These are phyloP conservation scores for Pelargonium myrrhifolium DNA, from an alignment of 441 rosid species.

Conservation along the genomic window DNA sequence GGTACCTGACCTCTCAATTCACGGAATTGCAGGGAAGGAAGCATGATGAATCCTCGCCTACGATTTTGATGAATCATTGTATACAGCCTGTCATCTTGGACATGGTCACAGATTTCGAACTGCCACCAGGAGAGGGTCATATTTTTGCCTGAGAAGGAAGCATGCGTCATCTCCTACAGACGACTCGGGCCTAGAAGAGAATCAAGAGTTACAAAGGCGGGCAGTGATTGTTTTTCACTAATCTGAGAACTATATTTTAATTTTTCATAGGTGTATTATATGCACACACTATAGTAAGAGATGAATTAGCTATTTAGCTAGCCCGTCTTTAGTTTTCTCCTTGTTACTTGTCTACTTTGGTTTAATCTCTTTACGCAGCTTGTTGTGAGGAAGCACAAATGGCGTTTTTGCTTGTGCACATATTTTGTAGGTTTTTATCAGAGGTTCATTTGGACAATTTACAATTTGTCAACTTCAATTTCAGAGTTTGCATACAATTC, in stretches of 20 bases:
- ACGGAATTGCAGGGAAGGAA: constrained; percentile 36
- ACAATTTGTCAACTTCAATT: too few relatives aligned
- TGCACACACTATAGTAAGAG: background rate
- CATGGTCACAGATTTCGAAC: background rate
- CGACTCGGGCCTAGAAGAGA: background rate
- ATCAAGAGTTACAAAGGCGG: background rate
- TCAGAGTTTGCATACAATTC: too few relatives aligned
- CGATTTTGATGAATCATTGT: background rate
- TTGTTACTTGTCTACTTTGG: too few relatives aligned
- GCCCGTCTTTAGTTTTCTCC: too few relatives aligned
- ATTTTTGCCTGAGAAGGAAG: background rate
- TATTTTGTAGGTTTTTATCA: too few relatives aligned
- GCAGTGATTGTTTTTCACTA: background rate
- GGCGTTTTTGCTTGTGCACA: too few relatives aligned
- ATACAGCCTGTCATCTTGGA: background rate
- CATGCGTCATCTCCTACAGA: background rate
- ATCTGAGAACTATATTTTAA: background rate
- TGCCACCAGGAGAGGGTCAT: background rate
- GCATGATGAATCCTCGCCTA: constrained; percentile 18
- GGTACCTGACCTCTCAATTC: background rate
- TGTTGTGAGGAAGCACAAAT: too few relatives aligned
- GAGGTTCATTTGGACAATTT: too few relatives aligned
- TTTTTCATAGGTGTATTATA: background rate
- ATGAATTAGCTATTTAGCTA: background rate
- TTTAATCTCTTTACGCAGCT: too few relatives aligned